Percentiles rank a stretch among this genome's conserved stretches.
Conservation (phyloP, 169 alveolate species). For the Cardiosporidium cionae region DNA sequence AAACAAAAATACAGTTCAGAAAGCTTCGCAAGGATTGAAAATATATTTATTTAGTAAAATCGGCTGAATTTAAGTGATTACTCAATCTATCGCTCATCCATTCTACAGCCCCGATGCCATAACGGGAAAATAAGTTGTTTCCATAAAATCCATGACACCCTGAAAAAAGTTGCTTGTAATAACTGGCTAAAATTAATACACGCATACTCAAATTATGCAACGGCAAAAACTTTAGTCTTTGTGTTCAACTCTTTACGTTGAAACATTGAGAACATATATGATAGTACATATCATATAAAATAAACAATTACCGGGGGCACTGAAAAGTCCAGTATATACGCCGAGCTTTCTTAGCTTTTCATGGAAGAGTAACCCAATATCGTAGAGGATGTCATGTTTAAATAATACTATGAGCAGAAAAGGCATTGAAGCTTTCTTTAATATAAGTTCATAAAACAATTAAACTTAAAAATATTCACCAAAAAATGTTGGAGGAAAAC, state of each 20-base stretch:
- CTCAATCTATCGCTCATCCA: conserved; percentile 9
- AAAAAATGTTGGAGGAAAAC: conserved; percentile 7
- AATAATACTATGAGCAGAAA: conserved; percentile 13
- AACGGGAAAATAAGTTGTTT: conserved; percentile 10
- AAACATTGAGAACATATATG: background rate
- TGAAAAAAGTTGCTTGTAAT: background rate
- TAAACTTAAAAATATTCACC: background rate
- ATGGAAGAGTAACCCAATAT: conserved; percentile 28
- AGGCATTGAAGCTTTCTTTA: background rate
- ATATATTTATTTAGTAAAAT: too few relatives aligned
- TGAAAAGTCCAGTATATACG: conserved; percentile 15
- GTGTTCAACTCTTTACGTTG: background rate
- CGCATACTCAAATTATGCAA: background rate
- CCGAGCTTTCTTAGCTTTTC: conserved; percentile 20
- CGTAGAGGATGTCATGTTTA: conserved; percentile 27
- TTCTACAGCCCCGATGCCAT: conserved; percentile 18
- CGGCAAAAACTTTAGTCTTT: background rate
- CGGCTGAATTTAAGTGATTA: background rate
- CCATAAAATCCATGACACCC: conserved; percentile 32
- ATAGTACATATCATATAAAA: background rate
- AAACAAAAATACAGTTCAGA: too few relatives aligned
- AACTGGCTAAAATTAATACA: background rate
- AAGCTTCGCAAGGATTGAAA: too few relatives aligned
- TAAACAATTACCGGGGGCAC: conserved; percentile 26
- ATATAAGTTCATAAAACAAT: background rate